Base-by-base conservation (phyloP, 306 rosid species). In the Fagus sylvatica region DNA sequence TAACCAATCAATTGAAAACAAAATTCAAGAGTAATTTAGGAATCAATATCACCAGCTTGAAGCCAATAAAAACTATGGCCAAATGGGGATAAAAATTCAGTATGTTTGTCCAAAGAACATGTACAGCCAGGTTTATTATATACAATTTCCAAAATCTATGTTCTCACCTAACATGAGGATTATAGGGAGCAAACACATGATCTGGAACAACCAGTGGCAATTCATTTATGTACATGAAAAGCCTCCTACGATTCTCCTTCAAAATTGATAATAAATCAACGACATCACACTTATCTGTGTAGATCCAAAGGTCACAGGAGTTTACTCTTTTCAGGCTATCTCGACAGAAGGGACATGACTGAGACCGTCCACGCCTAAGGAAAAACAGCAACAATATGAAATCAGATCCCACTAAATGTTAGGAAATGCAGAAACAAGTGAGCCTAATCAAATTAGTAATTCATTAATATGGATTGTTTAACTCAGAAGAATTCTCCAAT, bases 261-360 rank as follows among this genome's bases (percentile, higher is more conserved):
- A 87, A 85, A 46, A 94, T 87, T n/a, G 89, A 81, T 2, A 80
- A 80, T 75, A 88, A 28, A 83, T 94, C 96, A 16, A 86, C 65
- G 41, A 78, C 62, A 32, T 94, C 98, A 57, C 78, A 74, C 74
- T 48, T 87, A 65, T 92, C 97, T 40, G 88, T 85, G 84, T 82
- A 90, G 73, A 92, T 82, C 98, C 98, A 94, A 55, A 92, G 97
- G 84, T 94, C 98, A 6, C 87, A 87, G 0, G 94, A 89, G 83
- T 88, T 54, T 2, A 90, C 88, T 82, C 98, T 89, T 82, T 85
- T 76, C 43, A 94, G 89, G 84, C 93, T 86, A 78, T 87, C 96
- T 64, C 98, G 86, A 80, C 98, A 94, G 78, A 94, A 94, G 79
- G 98, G 98, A 76, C 98, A 94, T 22, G 97, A 94, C 53, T 83